A percentile compares a stretch with the other conserved stretches of the same genome.
Evolutionary conservation across 768 basidiomycete species (phyloP).

Genomic region (Collybia sordida): DNA sequence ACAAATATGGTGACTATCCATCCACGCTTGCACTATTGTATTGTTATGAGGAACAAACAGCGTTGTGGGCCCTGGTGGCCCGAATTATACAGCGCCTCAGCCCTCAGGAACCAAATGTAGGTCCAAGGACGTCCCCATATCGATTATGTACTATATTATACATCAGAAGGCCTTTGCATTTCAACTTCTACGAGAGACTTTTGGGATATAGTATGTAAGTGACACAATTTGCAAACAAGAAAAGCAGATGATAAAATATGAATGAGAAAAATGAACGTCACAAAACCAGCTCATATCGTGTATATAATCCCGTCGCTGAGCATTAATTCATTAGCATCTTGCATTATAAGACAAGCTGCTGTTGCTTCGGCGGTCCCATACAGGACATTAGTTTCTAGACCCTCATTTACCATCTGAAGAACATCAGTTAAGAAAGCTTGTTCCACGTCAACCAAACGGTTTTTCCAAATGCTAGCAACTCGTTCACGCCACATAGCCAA

Average conservation of each 20-base stretch:
- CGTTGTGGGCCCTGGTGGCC: too few species aligned
- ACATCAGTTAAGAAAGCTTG: conserved; percentile 70
- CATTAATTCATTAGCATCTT: conserved; percentile 81
- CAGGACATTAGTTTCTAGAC: conserved; percentile 61
- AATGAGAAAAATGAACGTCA: conserved; percentile 8
- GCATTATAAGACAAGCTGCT: conserved; percentile 72
- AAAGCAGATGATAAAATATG: background rate
- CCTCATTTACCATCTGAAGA: conserved; percentile 74
- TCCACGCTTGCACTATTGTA: too few species aligned
- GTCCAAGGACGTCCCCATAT: too few species aligned
- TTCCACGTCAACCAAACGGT: conserved; percentile 72
- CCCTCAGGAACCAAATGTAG: too few species aligned
- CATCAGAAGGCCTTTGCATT: too few species aligned
- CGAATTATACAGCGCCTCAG: too few species aligned
- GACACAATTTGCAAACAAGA: too few species aligned
- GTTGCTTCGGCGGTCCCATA: conserved; percentile 85
- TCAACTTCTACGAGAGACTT: too few species aligned
- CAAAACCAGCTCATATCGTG: conserved; percentile 52
- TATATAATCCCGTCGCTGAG: conserved; percentile 85
- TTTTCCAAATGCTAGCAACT: conserved; percentile 70
- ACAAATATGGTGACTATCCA: too few species aligned
- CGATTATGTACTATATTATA: too few species aligned
- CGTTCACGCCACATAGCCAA: conserved; percentile 78
- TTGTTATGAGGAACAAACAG: too few species aligned
- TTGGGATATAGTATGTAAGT: too few species aligned